Evolutionary conservation across 352 stramenopile genomes (phyloP).

Genomic region (Paralagenidium karlingii): DNA sequence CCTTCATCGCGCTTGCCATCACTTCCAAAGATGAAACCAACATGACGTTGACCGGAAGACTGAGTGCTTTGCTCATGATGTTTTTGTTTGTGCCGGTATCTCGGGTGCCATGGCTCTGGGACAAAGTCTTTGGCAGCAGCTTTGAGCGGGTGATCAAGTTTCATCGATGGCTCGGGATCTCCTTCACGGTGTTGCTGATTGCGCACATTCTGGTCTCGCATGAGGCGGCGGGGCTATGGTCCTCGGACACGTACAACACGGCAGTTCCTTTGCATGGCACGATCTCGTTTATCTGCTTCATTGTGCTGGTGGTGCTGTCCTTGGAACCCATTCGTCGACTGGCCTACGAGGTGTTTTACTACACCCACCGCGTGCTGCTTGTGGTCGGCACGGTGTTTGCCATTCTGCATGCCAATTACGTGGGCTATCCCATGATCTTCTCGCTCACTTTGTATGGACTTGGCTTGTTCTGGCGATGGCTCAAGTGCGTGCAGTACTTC

Average conservation of each 20-base stretch:
- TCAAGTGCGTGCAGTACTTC: conserved; percentile 29
- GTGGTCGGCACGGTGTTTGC: conserved; percentile 63
- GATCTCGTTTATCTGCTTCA: conserved; percentile 45
- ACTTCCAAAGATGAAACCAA: conserved; percentile 18
- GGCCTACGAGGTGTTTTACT: conserved; percentile 72
- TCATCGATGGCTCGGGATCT: conserved; percentile 64
- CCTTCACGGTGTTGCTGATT: conserved; percentile 37
- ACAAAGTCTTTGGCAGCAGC: conserved; percentile 51
- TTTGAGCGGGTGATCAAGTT: conserved; percentile 80
- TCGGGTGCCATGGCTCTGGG: conserved; percentile 40
- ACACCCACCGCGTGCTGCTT: conserved; percentile 53
- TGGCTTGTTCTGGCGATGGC: conserved; percentile 39
- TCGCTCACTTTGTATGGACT: conserved; percentile 53
- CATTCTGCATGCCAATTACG: conserved; percentile 61
- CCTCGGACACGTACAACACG: conserved; percentile 29
- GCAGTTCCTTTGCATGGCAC: conserved; percentile 51
- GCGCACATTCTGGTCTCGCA: conserved; percentile 41
- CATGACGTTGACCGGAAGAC: conserved; percentile 31
- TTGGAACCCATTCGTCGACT: conserved; percentile 50
- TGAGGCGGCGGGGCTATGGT: conserved; percentile 18
- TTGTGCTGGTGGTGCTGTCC: conserved; percentile 29
- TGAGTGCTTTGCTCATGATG: conserved; percentile 53
- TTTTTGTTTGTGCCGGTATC: conserved; percentile 65
- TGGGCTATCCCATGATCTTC: conserved; percentile 37
- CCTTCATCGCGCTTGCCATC: conserved; percentile 22